Conservation (phyloP, 352 stramenopile species). For the Phytophthora sansomeana region DNA sequence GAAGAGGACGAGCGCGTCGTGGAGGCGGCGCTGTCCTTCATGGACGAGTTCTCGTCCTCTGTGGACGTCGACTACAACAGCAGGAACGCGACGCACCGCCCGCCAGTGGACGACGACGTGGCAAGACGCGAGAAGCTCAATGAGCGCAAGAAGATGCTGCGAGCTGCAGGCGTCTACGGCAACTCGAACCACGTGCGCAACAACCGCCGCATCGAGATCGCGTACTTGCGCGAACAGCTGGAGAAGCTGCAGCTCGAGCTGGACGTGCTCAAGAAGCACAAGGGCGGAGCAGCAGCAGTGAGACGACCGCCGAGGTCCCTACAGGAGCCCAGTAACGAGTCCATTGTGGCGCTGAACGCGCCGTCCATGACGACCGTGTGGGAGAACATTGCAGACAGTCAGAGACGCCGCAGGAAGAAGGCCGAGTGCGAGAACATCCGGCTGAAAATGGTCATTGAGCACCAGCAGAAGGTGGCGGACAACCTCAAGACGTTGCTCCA, state of each 20-base stretch:
- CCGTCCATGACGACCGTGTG: conserved; percentile 28
- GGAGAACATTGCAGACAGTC: conserved; percentile 36
- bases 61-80: neutral
- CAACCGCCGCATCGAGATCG: conserved; percentile 48
- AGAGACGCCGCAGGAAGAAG: conserved; percentile 39
- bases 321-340: neutral
- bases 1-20: conserved; percentile 28
- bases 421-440: conserved; percentile 50
- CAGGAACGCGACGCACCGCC: neutral
- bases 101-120: neutral
- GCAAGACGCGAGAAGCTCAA: conserved; percentile 16
- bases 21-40: conserved; percentile 36
- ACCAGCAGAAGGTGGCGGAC: conserved; percentile 30
- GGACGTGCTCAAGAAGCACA: conserved; percentile 26
- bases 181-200: conserved; percentile 45
- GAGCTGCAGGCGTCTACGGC: conserved; percentile 27
- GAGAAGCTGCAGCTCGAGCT: conserved; percentile 43
- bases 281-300: neutral
- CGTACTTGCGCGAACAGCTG: conserved; percentile 44
- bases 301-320: neutral
- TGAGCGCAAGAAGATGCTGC: conserved; percentile 33
- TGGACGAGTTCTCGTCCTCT: conserved; percentile 31
- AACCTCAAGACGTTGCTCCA: conserved; percentile 22
- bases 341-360: conserved; percentile 13
- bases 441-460: conserved; percentile 49